A percentile compares a stretch with the other conserved stretches of the same genome.
Conservation (phyloP, 1,284 basidiomycete species). For the Chalciporus piperatoides region DNA sequence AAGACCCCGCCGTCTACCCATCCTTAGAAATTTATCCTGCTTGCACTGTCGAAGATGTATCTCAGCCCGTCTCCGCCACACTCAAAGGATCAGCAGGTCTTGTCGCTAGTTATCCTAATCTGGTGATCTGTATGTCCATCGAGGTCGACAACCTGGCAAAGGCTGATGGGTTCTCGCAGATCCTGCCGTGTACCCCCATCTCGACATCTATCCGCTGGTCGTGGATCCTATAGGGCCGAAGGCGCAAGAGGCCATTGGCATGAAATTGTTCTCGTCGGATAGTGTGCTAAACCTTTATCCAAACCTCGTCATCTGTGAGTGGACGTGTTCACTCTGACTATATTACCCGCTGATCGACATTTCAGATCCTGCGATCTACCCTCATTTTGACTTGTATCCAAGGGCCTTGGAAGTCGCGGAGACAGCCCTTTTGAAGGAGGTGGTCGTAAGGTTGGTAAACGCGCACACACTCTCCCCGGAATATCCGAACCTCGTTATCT, state of each 20-base stretch:
- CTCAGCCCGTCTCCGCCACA: conserved; percentile 2
- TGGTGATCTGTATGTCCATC: conserved; percentile 26
- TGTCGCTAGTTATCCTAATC: conserved; percentile 12
- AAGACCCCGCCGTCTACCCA: conserved; percentile 32
- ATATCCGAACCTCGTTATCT: conserved; percentile 37
- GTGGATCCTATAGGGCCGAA: neutral
- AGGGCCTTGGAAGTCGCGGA: conserved; percentile 9
- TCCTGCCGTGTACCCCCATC: conserved; percentile 42
- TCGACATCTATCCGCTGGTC: conserved; percentile 42
- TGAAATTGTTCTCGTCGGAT: neutral
- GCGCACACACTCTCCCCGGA: conserved; percentile 4
- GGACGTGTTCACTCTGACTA: neutral
- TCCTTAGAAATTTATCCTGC: conserved; percentile 30
- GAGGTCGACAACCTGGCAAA: neutral
- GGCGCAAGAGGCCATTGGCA: neutral
- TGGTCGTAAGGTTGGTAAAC: conserved; percentile 6
- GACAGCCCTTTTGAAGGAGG: neutral
- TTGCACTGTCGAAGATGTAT: neutral
- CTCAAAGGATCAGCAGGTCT: neutral
- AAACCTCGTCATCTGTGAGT: conserved; percentile 25
- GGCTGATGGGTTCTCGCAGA: conserved; percentile 32
- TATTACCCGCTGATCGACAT: neutral
- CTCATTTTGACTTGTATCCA: conserved; percentile 31
- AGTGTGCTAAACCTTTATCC: conserved; percentile 16
- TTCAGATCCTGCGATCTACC: conserved; percentile 30